phyloP scores from a whole-genome alignment of 1,139 yeast genomes.

The Saccharomycopsis crataegensis region DNA sequence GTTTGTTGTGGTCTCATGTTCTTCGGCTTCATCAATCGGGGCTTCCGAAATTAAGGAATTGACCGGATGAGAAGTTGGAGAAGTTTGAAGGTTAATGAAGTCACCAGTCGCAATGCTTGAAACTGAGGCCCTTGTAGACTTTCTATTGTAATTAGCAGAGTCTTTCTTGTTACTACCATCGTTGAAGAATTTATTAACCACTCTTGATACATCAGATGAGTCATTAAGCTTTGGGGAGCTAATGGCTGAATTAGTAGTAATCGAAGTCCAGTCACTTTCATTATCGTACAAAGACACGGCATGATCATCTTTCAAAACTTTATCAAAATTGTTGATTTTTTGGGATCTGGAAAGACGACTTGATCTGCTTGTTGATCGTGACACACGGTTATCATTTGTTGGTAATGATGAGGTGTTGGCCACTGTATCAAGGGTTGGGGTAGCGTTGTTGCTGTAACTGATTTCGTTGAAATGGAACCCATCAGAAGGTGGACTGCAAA shows the following conservation, averaged over 20 bases:
- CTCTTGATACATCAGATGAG: not conserved
- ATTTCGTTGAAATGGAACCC: conserved; percentile 9
- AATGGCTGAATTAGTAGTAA: not conserved
- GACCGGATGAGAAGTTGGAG: no score
- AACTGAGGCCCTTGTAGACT: no score
- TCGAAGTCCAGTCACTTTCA: conserved; percentile 18
- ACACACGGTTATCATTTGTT: not conserved
- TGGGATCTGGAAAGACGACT: conserved; percentile 10
- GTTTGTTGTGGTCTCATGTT: no score
- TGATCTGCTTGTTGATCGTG: not conserved
- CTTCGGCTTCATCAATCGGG: no score
- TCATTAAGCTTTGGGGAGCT: not conserved
- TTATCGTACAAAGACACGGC: conserved; percentile 5
- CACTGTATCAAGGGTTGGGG: not conserved
- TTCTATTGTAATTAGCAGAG: no score
- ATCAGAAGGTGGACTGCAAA: not conserved
- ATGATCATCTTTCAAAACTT: conserved; percentile 6
- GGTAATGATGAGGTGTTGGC: not conserved
- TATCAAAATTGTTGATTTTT: conserved; percentile 13
- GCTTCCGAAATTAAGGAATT: no score
- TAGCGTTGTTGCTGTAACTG: not conserved
- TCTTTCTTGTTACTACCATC: no score
- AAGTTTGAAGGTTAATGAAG: no score
- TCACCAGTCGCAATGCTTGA: no score
- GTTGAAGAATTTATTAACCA: no score